Base-by-base conservation (phyloP, 148 eudicot genomes). In the Camellia japonica region DNA sequence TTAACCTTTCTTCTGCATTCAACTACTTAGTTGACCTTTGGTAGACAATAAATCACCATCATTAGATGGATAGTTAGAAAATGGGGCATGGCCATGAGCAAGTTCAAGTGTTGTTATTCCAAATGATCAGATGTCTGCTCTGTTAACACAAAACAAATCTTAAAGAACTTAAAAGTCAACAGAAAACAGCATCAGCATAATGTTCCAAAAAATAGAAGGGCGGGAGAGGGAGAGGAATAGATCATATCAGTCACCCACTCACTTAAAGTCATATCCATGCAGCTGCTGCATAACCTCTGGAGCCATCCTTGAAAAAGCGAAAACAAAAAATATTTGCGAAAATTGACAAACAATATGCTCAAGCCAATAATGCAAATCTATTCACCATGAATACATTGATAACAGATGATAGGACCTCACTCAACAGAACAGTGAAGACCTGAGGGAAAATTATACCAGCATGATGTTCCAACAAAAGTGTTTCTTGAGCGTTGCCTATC, bases 21-120 rank as follows among this genome's bases (percentile, higher is more conserved):
- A 88, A 43, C 76, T 73, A 84, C 99, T 96, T 66, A 96, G 87
- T 87, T 94, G 98, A 78, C 99, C 99, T 88, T 90, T 96, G 55
- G 87, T 54, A 73, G 89, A 83, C 19, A 80, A 83, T 47, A 83
- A 74, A 78, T 91, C 92, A 68, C 86, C 85, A 61, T 75, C 86
- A 42, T 65, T 79, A 71, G 73, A 68, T 78, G 83, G 97, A 83
- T 93, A 95, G 86, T 93, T 91, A 71, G 98, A 93, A 77, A 93
- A 95, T n/a, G 98, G 97, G 41, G 97, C 98, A 85, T 91, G 98
- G 67, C 98, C 98, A 89, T 95, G 98, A 83, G 98, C 98, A 87
- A 95, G 98, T 88, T 93, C 98, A 63, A 95, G 94, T 19, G 98
- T 97, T 82, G 98, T 95, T 85, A 95, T 95, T 69, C 97, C 97